Percentiles rank a stretch among this genome's conserved stretches.
Evolutionary conservation across 805 yeast genomes (phyloP).

Genomic region (Sugiyamaella marilandica): DNA sequence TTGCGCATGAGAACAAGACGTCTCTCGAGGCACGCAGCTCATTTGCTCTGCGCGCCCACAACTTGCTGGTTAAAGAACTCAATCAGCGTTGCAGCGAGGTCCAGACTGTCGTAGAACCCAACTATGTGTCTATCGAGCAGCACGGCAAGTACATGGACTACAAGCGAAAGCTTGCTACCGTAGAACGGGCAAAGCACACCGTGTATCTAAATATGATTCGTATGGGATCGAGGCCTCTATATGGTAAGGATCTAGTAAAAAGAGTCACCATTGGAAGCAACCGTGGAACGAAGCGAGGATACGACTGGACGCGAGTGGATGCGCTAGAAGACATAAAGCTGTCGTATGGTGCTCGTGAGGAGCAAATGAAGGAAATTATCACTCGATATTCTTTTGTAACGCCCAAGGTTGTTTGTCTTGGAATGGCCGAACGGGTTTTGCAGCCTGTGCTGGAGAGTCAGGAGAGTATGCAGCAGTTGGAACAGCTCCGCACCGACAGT

Average conservation of each 20-base stretch:
- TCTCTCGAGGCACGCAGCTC: conserved; percentile 19
- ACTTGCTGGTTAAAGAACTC: conserved; percentile 16
- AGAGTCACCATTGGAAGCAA: conserved; percentile 28
- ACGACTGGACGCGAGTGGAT: conserved; percentile 16
- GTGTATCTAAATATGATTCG: conserved; percentile 62
- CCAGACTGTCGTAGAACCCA: conserved; percentile 27
- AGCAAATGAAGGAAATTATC: conserved; percentile 17
- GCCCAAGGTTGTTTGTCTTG: conserved; percentile 76
- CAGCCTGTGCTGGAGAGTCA: conserved; percentile 4
- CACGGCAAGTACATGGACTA: conserved; percentile 57
- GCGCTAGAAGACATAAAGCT: conserved; percentile 20
- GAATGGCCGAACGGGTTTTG: conserved; percentile 41
- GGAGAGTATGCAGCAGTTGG: not conserved
- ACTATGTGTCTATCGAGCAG: conserved; percentile 34
- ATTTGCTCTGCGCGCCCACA: conserved; percentile 9
- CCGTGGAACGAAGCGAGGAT: conserved; percentile 11
- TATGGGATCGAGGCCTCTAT: conserved; percentile 61
- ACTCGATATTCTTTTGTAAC: conserved; percentile 72
- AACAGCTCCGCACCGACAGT: conserved; percentile 7
- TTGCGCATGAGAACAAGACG: conserved; percentile 45
- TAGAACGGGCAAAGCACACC: conserved; percentile 51
- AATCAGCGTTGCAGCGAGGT: conserved; percentile 11
- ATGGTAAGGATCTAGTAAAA: conserved; percentile 50
- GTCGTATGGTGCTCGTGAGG: conserved; percentile 14
- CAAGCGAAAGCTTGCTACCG: conserved; percentile 46